Evolutionary conservation across 2,329 filamentous ascomycete genomes (phyloP), one percentile per base, ranked within the genome.

Genomic region (Aureobasidium sp.): DNA sequence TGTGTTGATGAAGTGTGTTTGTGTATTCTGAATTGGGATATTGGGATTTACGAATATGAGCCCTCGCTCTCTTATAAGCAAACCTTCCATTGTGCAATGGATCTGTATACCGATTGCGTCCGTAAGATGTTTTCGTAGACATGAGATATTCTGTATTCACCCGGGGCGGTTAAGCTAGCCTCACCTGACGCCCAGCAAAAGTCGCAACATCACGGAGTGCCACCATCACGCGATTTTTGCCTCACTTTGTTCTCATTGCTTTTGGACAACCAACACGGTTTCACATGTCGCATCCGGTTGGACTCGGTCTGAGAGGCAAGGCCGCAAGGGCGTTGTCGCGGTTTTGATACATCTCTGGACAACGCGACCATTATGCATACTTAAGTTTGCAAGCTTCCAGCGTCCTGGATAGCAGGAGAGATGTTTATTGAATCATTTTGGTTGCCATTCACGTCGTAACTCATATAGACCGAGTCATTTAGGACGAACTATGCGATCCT

Each of bases 151-250:
- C 34, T 42, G 25, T 9, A 30, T 49, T 50, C 41, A 50, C 3
- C 45, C 57, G 57, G 36, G 45, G 30, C 45, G 50, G 25, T 32
- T 47, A 42, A 36, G 29, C 16, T 29, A 45, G 7, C 45, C 57
- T 59, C 57, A 59, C 57, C 57, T 59, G 57, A 59, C 41, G 34
- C 29, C 54, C 30, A 37, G 57, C 36, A 34, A 32, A 44, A 42
- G 8, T 42, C 50, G 15, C 27, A 49, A 42, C 27, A 45, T 42
- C 21, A 48, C 42, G 32, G 54, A 49, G 37, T 34, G 57, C 21
- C 30, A 42, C 2, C 15, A 50, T 59, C 57, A 59, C 32, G 29
- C 57, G 44, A 59, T 41, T 34, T 4, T 50, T 36, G 32, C 41
- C 34, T 50, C 15, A 30, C 42, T 42, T n/a, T 27, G n/a, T 42